Conservation (phyloP, 1,284 basidiomycete species). For the Trametes pubescens region DNA sequence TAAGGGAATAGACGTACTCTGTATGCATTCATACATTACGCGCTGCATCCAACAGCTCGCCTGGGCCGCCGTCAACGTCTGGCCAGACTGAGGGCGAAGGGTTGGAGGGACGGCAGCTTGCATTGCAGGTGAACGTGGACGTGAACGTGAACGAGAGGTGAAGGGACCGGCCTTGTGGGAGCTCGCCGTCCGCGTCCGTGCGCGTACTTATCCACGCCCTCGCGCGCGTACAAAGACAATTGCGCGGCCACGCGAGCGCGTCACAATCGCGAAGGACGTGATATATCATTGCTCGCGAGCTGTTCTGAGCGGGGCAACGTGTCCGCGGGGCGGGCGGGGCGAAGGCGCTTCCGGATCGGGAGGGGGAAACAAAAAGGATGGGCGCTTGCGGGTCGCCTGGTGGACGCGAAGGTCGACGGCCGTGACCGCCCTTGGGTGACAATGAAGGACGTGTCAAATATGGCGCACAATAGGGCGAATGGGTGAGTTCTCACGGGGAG, state of each 20-base stretch:
- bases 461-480: slow-evolving; percentile 19
- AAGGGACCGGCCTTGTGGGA: slow-evolving; percentile 29
- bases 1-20: slow-evolving; percentile 20
- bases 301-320: neutral
- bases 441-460: neutral
- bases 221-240: slow-evolving; percentile 28
- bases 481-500: slow-evolving; percentile 23
- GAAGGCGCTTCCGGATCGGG: slow-evolving; percentile 1
- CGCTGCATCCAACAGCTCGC: slow-evolving; percentile 22
- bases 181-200: slow-evolving; percentile 3
- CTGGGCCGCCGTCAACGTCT: slow-evolving; percentile 28
- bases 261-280: neutral
- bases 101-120: slow-evolving; percentile 7
- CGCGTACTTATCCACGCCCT: slow-evolving; percentile 22
- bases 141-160: slow-evolving; percentile 11
- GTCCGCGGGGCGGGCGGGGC: neutral
- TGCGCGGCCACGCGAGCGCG: slow-evolving; percentile 11
- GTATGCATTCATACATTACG: slow-evolving; percentile 4
- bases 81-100: slow-evolving; percentile 11
- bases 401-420: neutral
- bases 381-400: slow-evolving; percentile 3
- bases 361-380: slow-evolving; percentile 15
- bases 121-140: neutral
- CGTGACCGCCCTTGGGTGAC: neutral
- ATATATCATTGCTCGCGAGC: neutral